Conservation (phyloP, 2,329 filamentous ascomycete genomes). For the Bipolaris zeicola region DNA sequence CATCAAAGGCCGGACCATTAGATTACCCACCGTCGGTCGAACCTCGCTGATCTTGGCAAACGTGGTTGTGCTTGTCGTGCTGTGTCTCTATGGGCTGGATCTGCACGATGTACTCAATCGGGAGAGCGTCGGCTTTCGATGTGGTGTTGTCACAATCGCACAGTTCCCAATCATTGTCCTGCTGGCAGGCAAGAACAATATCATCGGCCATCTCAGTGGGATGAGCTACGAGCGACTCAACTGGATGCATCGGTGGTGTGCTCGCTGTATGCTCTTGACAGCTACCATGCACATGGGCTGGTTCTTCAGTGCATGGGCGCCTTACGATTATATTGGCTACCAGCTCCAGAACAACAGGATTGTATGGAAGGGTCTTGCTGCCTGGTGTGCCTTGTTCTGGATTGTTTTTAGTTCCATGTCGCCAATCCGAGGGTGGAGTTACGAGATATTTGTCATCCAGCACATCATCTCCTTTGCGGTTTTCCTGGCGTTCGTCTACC, state of each 20-base stretch:
- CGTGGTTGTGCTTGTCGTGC: conserved; percentile 57
- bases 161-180: conserved; percentile 63
- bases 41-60: conserved; percentile 53
- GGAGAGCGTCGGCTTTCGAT: conserved; percentile 63
- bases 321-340: conserved; percentile 62
- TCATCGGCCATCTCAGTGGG: conserved; percentile 66
- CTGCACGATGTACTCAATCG: conserved; percentile 56
- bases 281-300: conserved; percentile 72
- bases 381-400: conserved; percentile 70
- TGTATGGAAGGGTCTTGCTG: conserved; percentile 69
- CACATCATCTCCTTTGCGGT: conserved; percentile 67
- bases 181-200: conserved; percentile 61
- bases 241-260: conserved; percentile 76
- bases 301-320: conserved; percentile 63
- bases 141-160: conserved; percentile 58
- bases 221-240: conserved; percentile 72
- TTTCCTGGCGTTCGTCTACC: conserved; percentile 67
- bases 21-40: conserved; percentile 48
- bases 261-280: conserved; percentile 70
- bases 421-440: conserved; percentile 68
- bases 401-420: conserved; percentile 66
- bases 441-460: conserved; percentile 73
- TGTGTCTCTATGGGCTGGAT: conserved; percentile 63
- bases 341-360: conserved; percentile 68
- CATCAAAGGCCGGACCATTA: conserved; percentile 45